Conservation (phyloP, 805 yeast species). For the Zygoascus tannicola region DNA sequence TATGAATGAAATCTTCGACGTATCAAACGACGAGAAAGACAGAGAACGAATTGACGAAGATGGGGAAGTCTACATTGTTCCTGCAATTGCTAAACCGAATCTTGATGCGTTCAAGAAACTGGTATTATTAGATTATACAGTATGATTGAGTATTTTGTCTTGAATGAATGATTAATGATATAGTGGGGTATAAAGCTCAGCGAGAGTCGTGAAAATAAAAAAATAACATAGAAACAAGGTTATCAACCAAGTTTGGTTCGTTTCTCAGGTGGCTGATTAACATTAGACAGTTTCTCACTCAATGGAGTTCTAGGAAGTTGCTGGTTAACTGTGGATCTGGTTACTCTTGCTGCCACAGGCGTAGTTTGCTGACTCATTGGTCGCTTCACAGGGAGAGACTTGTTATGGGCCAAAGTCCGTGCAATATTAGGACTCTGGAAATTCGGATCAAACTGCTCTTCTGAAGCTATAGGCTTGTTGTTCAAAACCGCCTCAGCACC, state of each 20-base stretch:
- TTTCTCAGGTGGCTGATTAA: not conserved
- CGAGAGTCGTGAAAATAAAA: not conserved
- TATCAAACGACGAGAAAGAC: constrained; percentile 67
- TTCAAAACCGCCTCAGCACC: constrained; percentile 23
- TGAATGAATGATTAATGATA: not conserved
- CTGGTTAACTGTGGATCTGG: not conserved
- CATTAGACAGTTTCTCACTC: not conserved
- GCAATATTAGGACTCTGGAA: constrained; percentile 21
- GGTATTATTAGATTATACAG: constrained; percentile 10
- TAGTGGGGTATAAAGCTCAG: not conserved
- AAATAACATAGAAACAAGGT: not conserved
- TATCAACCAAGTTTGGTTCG: not conserved
- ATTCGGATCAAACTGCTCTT: constrained; percentile 18
- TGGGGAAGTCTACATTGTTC: constrained; percentile 71
- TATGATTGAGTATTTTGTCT: not conserved
- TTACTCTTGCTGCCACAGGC: not conserved
- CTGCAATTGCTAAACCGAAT: constrained; percentile 64
- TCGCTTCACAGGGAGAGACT: constrained; percentile 19
- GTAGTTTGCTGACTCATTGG: not conserved
- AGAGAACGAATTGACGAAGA: constrained; percentile 83
- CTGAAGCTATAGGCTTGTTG: constrained; percentile 15
- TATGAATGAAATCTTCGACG: constrained; percentile 64
- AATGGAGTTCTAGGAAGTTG: constrained; percentile 1
- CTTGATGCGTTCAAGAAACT: constrained; percentile 43
- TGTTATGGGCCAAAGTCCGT: constrained; percentile 22